Percentiles rank a stretch among this genome's conserved stretches.
phyloP scores from a whole-genome alignment of 805 yeast genomes.

The Cyberlindnera galapagoensis region DNA sequence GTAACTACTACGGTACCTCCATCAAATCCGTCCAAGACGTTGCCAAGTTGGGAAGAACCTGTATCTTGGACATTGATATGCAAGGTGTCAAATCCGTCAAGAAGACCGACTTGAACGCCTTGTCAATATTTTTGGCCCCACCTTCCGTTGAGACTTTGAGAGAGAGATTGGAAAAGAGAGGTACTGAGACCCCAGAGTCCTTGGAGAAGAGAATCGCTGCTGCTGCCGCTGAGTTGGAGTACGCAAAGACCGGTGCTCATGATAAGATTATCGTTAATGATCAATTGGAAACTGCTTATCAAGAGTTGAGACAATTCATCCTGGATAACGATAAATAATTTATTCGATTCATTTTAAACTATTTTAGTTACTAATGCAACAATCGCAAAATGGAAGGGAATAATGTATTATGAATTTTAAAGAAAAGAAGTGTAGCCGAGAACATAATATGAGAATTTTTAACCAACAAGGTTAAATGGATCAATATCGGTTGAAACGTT shows the following conservation, averaged over 20 bases:
- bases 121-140: slow-evolving; percentile 84
- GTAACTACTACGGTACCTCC: slow-evolving; percentile 95
- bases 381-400: no score
- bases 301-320: slow-evolving; percentile 72
- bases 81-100: slow-evolving; percentile 96
- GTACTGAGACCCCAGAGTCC: slow-evolving; percentile 90
- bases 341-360: neutral
- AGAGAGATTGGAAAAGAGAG: slow-evolving; percentile 76
- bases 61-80: slow-evolving; percentile 97
- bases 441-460: no score
- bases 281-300: slow-evolving; percentile 83
- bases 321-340: slow-evolving; percentile 29
- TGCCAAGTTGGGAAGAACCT: slow-evolving; percentile 55
- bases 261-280: slow-evolving; percentile 87
- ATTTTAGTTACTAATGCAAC: no score
- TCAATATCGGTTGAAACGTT: slow-evolving; percentile 14
- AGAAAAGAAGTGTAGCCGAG: no score
- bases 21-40: slow-evolving; percentile 70
- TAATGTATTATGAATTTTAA: no score
- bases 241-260: slow-evolving; percentile 86
- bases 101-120: slow-evolving; percentile 72
- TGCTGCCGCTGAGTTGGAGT: slow-evolving; percentile 85
- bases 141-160: slow-evolving; percentile 80
- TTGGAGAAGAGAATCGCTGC: slow-evolving; percentile 78
- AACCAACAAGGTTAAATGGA: slow-evolving; percentile 12